Conservation (phyloP, 192 early-diverging fungal genomes). For the Coemansia sp. region DNA sequence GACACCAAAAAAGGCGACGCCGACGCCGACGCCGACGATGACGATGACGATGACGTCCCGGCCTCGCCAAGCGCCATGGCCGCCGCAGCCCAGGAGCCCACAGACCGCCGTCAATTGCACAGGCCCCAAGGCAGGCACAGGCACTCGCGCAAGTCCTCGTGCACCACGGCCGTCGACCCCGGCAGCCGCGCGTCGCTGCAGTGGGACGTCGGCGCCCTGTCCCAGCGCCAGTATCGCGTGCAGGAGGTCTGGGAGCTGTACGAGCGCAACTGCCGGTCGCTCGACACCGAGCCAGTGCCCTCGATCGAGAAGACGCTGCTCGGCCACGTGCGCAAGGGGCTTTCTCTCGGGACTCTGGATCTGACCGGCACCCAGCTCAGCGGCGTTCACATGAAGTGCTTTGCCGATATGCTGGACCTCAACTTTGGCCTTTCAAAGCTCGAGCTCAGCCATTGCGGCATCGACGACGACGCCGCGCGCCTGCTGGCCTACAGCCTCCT, state of each 20-base stretch:
- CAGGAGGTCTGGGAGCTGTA: conserved; percentile 48
- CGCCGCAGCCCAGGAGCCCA: neutral
- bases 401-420: conserved; percentile 73
- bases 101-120: neutral
- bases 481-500: conserved; percentile 70
- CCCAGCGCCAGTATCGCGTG: conserved; percentile 37
- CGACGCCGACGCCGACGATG: neutral
- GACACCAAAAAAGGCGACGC: no score
- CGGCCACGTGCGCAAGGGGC: conserved; percentile 38
- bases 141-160: neutral
- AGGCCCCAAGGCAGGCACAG: neutral
- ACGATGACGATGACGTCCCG: neutral
- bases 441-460: conserved; percentile 62
- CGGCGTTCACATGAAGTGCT: conserved; percentile 59
- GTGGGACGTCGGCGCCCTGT: conserved; percentile 45
- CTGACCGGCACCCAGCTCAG: conserved; percentile 56
- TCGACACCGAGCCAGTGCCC: conserved; percentile 34
- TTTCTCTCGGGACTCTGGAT: conserved; percentile 34
- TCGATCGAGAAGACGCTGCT: conserved; percentile 33
- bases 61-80: neutral
- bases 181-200: conserved; percentile 24
- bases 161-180: neutral
- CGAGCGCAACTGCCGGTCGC: conserved; percentile 35
- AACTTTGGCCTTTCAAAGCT: conserved; percentile 71
- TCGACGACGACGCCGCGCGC: conserved; percentile 73